Evolutionary conservation across 192 early-diverging fungal genomes (phyloP).

Genomic region (Gigaspora rosea): DNA sequence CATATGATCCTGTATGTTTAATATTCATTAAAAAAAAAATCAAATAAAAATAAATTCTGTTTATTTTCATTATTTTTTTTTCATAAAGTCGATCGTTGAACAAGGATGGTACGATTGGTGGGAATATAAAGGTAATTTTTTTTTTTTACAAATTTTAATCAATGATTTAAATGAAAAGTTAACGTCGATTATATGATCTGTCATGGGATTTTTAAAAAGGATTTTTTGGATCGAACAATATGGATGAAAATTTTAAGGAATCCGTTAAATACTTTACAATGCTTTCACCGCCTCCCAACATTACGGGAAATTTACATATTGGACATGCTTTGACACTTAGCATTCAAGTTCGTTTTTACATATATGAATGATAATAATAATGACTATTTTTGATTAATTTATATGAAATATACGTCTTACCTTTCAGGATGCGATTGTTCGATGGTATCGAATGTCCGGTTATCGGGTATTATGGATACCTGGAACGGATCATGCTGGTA

Average conservation of each 20-base stretch:
- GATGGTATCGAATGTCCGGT: slow-evolving; percentile 91
- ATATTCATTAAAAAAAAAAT: background rate
- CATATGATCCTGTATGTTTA: slow-evolving; percentile 22
- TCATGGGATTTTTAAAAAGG: slow-evolving; percentile 22
- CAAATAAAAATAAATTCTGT: background rate
- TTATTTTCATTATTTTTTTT: background rate
- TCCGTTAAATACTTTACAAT: slow-evolving; percentile 67
- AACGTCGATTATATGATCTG: slow-evolving; percentile 21
- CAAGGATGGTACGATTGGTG: slow-evolving; percentile 97
- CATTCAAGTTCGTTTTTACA: slow-evolving; percentile 70
- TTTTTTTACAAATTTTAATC: slow-evolving; percentile 24
- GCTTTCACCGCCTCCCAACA: slow-evolving; percentile 94
- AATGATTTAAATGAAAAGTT: slow-evolving; percentile 18
- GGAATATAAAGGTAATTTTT: slow-evolving; percentile 68
- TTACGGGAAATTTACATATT: slow-evolving; percentile 93
- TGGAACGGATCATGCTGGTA: slow-evolving; percentile 97
- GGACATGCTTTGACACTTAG: slow-evolving; percentile 91
- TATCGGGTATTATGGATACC: slow-evolving; percentile 88
- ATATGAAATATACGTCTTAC: background rate
- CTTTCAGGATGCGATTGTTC: slow-evolving; percentile 58
- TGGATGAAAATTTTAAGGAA: slow-evolving; percentile 32
- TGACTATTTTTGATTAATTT: background rate
- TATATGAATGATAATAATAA: slow-evolving; percentile 29
- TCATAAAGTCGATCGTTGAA: slow-evolving; percentile 63
- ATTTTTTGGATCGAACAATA: slow-evolving; percentile 55